Evolutionary conservation across 345 rosid species (phyloP), one percentile per base, ranked within the genome.

Genomic region (rapeseed (Brassica napus)): DNA sequence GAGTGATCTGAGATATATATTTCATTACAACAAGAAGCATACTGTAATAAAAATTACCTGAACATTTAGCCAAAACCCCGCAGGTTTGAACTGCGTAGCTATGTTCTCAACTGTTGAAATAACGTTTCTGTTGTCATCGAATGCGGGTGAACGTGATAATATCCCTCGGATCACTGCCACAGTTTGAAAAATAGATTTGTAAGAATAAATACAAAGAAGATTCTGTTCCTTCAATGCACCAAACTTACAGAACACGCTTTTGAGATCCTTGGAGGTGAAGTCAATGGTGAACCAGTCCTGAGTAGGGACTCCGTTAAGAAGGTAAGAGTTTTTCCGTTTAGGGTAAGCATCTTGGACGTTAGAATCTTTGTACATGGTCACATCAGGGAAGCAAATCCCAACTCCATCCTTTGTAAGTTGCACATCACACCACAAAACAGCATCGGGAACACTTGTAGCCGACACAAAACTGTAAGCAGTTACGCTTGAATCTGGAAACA

Each of bases 251-350:
- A 0, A 0, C 15, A 90, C 88, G 5, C 3, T 76, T 3, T 6
- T 14, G 0, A 93, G 82, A n/a, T 87, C 92, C 4, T 60, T 69
- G 3, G 32, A 55, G 67, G 85, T 88, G 82, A 78, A 91, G 86
- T 95, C 99, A 73, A 87, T 54, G n/a, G 99, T 58, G 83, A 93
- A 93, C 87, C 86, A 90, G 78, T 94, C 97, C 4, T 23, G 14
- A 16, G 83, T 86, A 26, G 65, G 18, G 30, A 74, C 79, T 9
- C 98, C 99, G 74, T 95, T 83, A 73, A 95, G 87, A 11, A 47
- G 28, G 69, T 95, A 90, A 49, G 75, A 6, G 11, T 26, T 84
- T 1, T 8, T 10, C 52, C 55, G 81, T 30, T 47, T 18, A 3
- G 14, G 65, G 76, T 72, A 87, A 78, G 65, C 6, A 5, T 0